phyloP scores from a whole-genome alignment of 768 basidiomycete species.

The Suillus ampliporus region DNA sequence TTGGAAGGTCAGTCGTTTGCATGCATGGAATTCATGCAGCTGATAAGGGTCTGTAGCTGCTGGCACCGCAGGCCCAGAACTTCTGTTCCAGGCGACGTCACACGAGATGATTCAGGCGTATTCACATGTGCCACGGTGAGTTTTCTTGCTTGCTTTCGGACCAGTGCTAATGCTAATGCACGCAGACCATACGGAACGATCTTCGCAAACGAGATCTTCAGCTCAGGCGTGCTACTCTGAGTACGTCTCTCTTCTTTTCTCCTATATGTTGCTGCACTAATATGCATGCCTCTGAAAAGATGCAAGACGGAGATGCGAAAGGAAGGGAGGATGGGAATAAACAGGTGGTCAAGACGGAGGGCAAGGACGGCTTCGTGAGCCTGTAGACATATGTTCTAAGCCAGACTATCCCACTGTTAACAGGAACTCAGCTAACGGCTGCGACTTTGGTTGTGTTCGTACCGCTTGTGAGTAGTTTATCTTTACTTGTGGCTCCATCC shows the following conservation, averaged over 20 bases:
- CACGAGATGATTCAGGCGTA: slow-evolving; percentile 95
- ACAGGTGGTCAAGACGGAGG: background rate
- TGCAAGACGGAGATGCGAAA: slow-evolving; percentile 9
- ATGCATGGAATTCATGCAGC: background rate
- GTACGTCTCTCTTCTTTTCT: slow-evolving; percentile 49
- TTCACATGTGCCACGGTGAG: slow-evolving; percentile 77
- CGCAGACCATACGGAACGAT: slow-evolving; percentile 84
- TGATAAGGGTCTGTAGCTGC: slow-evolving; percentile 57
- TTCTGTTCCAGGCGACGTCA: slow-evolving; percentile 96
- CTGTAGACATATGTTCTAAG: slow-evolving; percentile 69
- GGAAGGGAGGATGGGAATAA: background rate
- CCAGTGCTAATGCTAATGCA: background rate
- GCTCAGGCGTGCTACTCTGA: slow-evolving; percentile 90
- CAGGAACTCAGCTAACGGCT: slow-evolving; percentile 61
- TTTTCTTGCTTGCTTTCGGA: background rate
- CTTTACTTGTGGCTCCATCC: background rate
- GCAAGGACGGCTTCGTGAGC: slow-evolving; percentile 45
- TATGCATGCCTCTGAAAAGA: background rate
- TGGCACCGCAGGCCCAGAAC: slow-evolving; percentile 83
- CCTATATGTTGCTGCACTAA: background rate
- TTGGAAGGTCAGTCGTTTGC: slow-evolving; percentile 67
- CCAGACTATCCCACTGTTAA: slow-evolving; percentile 57
- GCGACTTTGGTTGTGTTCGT: slow-evolving; percentile 87
- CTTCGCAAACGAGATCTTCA: slow-evolving; percentile 91
- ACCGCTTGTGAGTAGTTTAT: slow-evolving; percentile 64